Percentiles rank a stretch among this genome's conserved stretches.
Conservation (phyloP, 148 eudicot species). For the Camellia sinensis region DNA sequence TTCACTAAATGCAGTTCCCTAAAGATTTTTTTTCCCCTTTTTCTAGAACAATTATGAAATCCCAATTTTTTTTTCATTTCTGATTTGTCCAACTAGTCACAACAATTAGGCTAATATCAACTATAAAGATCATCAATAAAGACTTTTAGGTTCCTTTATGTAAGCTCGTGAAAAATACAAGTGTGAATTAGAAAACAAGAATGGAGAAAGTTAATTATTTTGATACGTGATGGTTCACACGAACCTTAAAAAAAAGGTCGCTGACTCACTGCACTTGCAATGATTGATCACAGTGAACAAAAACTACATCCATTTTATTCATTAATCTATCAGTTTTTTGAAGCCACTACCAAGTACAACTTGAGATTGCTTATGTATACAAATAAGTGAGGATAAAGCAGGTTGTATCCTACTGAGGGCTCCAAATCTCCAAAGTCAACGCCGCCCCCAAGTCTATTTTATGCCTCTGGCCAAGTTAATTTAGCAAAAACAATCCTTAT, state of each 20-base stretch:
- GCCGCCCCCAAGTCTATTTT: neutral
- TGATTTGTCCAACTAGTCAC: neutral
- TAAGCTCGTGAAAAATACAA: too few relatives aligned
- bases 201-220: neutral
- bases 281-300: neutral
- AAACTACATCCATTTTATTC: neutral
- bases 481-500: neutral
- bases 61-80: too few relatives aligned
- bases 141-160: neutral
- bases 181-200: neutral
- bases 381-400: neutral
- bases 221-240: too few relatives aligned
- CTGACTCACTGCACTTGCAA: too few relatives aligned
- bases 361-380: neutral
- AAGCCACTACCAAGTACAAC: neutral
- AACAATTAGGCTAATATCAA: neutral
- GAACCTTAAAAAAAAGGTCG: neutral
- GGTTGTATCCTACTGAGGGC: neutral
- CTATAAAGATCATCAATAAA: neutral
- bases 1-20: too few relatives aligned
- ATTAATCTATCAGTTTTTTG: neutral
- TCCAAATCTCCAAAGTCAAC: constrained; percentile 12
- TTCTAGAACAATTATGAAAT: too few relatives aligned
- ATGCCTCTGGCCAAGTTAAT: neutral
- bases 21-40: too few relatives aligned